Evolutionary conservation across 768 basidiomycete genomes (phyloP).

Genomic region (Tulasnella sp.): DNA sequence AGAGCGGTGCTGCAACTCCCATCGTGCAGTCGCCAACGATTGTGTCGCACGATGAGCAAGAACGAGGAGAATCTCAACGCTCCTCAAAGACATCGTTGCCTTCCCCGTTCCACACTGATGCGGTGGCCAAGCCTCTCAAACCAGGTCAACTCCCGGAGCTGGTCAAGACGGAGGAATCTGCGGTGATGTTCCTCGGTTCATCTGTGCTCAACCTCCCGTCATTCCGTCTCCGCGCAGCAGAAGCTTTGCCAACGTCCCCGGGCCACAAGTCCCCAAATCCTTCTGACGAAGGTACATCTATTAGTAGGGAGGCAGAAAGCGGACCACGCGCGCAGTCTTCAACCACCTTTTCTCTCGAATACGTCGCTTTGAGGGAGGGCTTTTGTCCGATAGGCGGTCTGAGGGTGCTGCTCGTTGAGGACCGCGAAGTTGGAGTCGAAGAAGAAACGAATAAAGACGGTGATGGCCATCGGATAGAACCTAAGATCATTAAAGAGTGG

Average conservation of each 20-base stretch:
- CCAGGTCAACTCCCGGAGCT: conserved; percentile 17
- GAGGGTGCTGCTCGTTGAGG: conserved; percentile 53
- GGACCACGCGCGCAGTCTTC: conserved; percentile 21
- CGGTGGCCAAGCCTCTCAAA: conserved; percentile 26
- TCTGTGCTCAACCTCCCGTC: conserved; percentile 23
- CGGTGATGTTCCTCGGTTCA: conserved; percentile 22
- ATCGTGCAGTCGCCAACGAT: conserved; percentile 38
- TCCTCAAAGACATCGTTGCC: not conserved
- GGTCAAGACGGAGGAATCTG: conserved; percentile 18
- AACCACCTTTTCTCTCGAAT: conserved; percentile 54
- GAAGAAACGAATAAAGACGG: conserved; percentile 18
- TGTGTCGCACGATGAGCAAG: conserved; percentile 34
- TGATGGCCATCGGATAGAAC: conserved; percentile 24
- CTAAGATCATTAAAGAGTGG: conserved; percentile 55
- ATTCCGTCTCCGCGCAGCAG: conserved; percentile 16
- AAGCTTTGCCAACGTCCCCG: conserved; percentile 33
- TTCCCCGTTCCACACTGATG: not conserved
- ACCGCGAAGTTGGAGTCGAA: conserved; percentile 33
- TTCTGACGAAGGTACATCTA: not conserved
- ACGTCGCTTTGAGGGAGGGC: conserved; percentile 45
- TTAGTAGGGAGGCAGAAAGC: conserved; percentile 24
- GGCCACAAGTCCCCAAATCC: not conserved
- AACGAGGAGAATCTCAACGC: not conserved
- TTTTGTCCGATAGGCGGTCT: conserved; percentile 58
- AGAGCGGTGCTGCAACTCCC: not conserved